These are phyloP conservation scores for Prunus mongolica DNA, from an alignment of 306 rosid species.

Conservation along the genomic window DNA sequence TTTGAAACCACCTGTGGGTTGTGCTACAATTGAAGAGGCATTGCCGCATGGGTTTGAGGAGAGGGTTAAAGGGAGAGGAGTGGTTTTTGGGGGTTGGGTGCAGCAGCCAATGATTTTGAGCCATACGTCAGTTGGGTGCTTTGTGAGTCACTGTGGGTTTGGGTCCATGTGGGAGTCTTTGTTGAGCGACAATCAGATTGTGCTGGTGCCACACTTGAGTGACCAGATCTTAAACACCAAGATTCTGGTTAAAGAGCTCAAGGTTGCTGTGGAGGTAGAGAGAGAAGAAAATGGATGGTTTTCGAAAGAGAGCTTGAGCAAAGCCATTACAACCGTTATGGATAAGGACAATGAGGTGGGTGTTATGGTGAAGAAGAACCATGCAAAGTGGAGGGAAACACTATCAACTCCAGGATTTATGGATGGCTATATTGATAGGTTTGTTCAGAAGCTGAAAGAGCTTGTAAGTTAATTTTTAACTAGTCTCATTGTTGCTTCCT, in stretches of 20 bases:
- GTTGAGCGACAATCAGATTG: too few relatives aligned
- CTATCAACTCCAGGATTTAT: slow-evolving; percentile 9
- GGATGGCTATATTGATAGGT: slow-evolving; percentile 27
- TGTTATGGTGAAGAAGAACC: slow-evolving; percentile 28
- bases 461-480: not conserved
- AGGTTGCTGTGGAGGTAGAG: slow-evolving; percentile 38
- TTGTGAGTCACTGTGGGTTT: not conserved
- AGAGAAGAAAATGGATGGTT: slow-evolving; percentile 28
- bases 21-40: slow-evolving; percentile 26
- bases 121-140: too few relatives aligned
- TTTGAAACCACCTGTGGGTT: slow-evolving; percentile 34
- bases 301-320: slow-evolving; percentile 33
- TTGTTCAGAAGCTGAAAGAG: slow-evolving; percentile 1
- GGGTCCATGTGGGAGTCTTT: too few relatives aligned
- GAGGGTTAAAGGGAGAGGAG: slow-evolving; percentile 17
- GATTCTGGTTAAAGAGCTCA: slow-evolving; percentile 31
- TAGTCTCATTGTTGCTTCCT: too few relatives aligned
- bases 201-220: too few relatives aligned
- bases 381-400: slow-evolving; percentile 25
- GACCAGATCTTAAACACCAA: slow-evolving; percentile 23
- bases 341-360: slow-evolving; percentile 31
- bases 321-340: slow-evolving; percentile 38
- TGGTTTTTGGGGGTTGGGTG: too few relatives aligned
- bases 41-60: slow-evolving; percentile 35
- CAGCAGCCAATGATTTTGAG: too few relatives aligned